Evolutionary conservation across 106 monocot species (phyloP), one percentile per base, ranked within the genome.

Genomic region (Hemerocallis citrina): DNA sequence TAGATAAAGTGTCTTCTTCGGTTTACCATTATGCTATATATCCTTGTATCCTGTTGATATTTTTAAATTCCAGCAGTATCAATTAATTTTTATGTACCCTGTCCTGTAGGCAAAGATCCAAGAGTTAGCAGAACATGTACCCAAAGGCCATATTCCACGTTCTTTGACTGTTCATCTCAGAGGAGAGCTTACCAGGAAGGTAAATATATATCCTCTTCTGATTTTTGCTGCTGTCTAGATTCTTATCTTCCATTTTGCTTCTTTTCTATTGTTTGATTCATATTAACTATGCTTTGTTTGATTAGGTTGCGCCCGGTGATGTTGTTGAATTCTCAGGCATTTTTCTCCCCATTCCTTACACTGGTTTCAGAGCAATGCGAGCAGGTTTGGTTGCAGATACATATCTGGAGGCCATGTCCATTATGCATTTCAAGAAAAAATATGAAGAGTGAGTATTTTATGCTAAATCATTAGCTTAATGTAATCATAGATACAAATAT

Each of bases 341-440:
- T 65, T 96, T 96, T 66, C 84, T 96, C 57, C 96, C 96, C 27
- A 96, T 96, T 55, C 96, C 96, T 34, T 96, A 87, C 70, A 77
- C 76, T 64, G 96, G 96, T 23, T 96, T 96, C 61, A 76, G 86
- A 72, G 96, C 96, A 64, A 79, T 96, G 81, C 81, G 87, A 35
- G 96, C 96, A 29, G 96, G 96, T 23, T 81, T 96, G 63, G 86
- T 96, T 72, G 96, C 96, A 46, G 96, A 96, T 77, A 96, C 96
- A 33, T 96, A 77, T 72, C 75, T 96, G 72, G 96, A 96, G 59
- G 74, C 81, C 49, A 96, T 91, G 91, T 90, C 96, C 21, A 59
- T 86, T 44, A 84, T 79, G 21, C 96, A 96, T 71, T 96, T 90
- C 65, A 96, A 96, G 87, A 96, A 96, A 81, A 96, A 91, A 89